Conservation (phyloP, 345 rosid species). For the Punica granatum region DNA sequence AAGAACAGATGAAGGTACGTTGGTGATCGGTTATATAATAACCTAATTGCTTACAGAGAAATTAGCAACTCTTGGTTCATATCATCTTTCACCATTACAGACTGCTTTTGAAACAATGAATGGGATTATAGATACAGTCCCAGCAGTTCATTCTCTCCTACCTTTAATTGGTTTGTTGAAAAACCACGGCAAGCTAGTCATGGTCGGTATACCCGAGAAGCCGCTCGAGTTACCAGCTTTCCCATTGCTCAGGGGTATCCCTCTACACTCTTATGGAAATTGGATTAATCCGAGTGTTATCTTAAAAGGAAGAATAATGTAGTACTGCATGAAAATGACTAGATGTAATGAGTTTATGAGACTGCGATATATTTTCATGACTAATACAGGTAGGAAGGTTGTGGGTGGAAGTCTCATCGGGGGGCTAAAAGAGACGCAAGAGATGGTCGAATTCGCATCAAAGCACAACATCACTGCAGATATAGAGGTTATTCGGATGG, state of each 20-base stretch:
- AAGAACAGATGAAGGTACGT: conserved; percentile 27
- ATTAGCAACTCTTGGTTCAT: neutral
- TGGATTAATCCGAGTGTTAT: neutral
- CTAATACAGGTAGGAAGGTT: conserved; percentile 18
- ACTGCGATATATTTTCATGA: too few relatives aligned
- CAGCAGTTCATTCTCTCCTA: conserved; percentile 24
- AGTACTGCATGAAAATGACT: too few relatives aligned
- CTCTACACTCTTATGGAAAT: neutral
- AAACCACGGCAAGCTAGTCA: conserved; percentile 28
- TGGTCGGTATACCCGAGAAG: conserved; percentile 31
- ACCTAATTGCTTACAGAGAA: neutral
- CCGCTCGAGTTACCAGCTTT: conserved; percentile 30
- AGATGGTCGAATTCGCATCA: conserved; percentile 16
- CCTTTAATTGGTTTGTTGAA: conserved; percentile 29
- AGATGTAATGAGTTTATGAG: too few relatives aligned
- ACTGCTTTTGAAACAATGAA: conserved; percentile 26
- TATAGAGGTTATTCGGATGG: conserved; percentile 21
- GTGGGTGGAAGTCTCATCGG: conserved; percentile 14
- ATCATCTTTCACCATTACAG: neutral
- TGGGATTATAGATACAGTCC: conserved; percentile 37
- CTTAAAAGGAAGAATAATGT: too few relatives aligned
- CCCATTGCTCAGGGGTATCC: conserved; percentile 31
- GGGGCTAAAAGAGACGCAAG: conserved; percentile 30
- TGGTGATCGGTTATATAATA: neutral
- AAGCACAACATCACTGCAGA: conserved; percentile 14